Evolutionary conservation across 108 stramenopile genomes (phyloP).

Genomic region (Skeletonema tropicum): DNA sequence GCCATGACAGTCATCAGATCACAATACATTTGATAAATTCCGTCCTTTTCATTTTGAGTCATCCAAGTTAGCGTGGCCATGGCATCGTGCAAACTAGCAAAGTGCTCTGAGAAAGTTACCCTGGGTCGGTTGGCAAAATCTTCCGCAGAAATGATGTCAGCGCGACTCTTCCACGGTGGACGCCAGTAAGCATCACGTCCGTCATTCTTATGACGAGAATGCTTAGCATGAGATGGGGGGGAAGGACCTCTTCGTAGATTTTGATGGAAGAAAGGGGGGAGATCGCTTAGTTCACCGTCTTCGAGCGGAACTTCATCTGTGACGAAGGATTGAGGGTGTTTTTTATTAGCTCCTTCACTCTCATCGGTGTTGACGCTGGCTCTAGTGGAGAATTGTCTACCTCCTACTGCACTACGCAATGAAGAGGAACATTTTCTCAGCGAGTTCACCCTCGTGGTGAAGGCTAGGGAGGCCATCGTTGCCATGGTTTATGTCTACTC

Average conservation of each 20-base stretch:
- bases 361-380: neutral
- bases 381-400: slow-evolving; percentile 12
- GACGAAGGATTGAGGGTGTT: slow-evolving; percentile 48
- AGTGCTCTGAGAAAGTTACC: slow-evolving; percentile 73
- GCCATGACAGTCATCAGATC: slow-evolving; percentile 65
- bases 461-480: slow-evolving; percentile 1
- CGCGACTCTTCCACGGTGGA: slow-evolving; percentile 56
- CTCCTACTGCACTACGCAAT: neutral
- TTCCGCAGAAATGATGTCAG: slow-evolving; percentile 69
- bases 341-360: neutral
- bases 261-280: slow-evolving; percentile 44
- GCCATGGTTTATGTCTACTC: neutral
- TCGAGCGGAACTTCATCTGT: slow-evolving; percentile 35
- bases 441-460: neutral
- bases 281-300: slow-evolving; percentile 39
- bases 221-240: neutral
- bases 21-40: slow-evolving; percentile 69
- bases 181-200: slow-evolving; percentile 72
- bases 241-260: slow-evolving; percentile 14
- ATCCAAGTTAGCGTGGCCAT: slow-evolving; percentile 78
- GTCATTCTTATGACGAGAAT: slow-evolving; percentile 36
- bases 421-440: neutral
- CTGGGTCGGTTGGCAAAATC: slow-evolving; percentile 81
- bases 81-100: slow-evolving; percentile 68
- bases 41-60: slow-evolving; percentile 50